These are phyloP conservation scores for Podospora comata DNA, from an alignment of 495 filamentous ascomycete genomes.

Conservation along the genomic window DNA sequence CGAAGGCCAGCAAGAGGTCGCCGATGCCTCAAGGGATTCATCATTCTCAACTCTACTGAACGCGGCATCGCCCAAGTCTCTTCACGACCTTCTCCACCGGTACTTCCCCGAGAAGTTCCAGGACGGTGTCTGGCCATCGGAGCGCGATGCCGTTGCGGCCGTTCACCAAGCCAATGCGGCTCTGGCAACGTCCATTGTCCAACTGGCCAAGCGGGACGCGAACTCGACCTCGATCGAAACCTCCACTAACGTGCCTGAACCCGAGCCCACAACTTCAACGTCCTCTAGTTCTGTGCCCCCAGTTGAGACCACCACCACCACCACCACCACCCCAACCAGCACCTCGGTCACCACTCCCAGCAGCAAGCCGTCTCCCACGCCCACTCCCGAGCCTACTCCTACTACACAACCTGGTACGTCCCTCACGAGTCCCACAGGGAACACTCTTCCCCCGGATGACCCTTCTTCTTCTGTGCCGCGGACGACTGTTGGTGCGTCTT, in stretches of 20 bases:
- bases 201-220: constrained; percentile 39
- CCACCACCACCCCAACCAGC: constrained; percentile 11
- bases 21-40: constrained; percentile 22
- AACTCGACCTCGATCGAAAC: constrained; percentile 13
- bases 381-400: constrained; percentile 2
- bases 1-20: constrained; percentile 13
- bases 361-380: constrained; percentile 10
- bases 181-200: constrained; percentile 36
- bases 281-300: constrained; percentile 9
- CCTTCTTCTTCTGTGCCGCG: neutral
- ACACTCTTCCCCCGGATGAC: constrained; percentile 7
- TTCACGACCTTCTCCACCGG: constrained; percentile 41
- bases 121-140: constrained; percentile 38
- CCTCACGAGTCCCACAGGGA: neutral
- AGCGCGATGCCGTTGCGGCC: constrained; percentile 34
- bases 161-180: constrained; percentile 31
- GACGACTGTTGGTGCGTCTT: constrained; percentile 17
- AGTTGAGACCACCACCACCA: neutral
- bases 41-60: constrained; percentile 37
- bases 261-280: constrained; percentile 5
- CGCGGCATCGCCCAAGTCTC: constrained; percentile 36
- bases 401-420: constrained; percentile 8
- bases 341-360: constrained; percentile 17
- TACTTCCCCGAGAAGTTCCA: constrained; percentile 38
- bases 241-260: neutral